Base-by-base conservation (phyloP, 1,139 yeast species). In the Sugiyamaella grinbergsii region DNA sequence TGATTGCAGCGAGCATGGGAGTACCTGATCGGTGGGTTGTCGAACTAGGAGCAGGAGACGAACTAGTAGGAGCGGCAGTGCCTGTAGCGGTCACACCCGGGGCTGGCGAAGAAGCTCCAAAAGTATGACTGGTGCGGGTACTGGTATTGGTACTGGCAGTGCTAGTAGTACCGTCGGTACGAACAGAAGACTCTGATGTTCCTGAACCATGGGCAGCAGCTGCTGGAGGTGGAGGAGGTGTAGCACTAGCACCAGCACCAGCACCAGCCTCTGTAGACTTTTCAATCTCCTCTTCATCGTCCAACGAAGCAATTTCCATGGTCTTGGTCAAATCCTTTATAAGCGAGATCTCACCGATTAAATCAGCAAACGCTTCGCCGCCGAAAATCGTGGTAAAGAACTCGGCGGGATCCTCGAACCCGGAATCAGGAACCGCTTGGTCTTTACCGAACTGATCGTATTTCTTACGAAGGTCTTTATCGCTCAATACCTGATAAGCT, bases 261-360 rank as follows among this genome's bases (percentile, higher is more conserved):
- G 55, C 41, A 10, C 37, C 31, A 8, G 49, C 20, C 5, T 43
- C 41, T n/a, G n/a, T n/a, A 3, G 24, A 47, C 32, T 55, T 53
- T 4, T 51, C 55, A 6, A 50, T 56, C 1, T 57, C 95, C 62
- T 84, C 94, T 49, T 83, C 90, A 64, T 89, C 96, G 55, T 80
- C 83, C 62, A 83, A 84, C 5, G 90, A 80, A 62, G 94, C 78
- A 47, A 83, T 72, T 58, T 83, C 90, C 50, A 84, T 79, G 23
- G 88, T 80, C 67, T 87, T 85, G 36, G 84, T 76, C 62, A 91
- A 66, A 63, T 93, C 96, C 66, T 83, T 85, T 65, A 91, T 72
- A 65, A 93, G 74, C n/a, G 95, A 82, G 58, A 93, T 74, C 68
- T 91, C 97, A 4, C 98, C 98, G 62, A 91, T 87, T 53, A 90